A percentile compares a stretch with the other conserved stretches of the same genome.
phyloP scores from a whole-genome alignment of 768 basidiomycete genomes.

The Termitomyces sp. region DNA sequence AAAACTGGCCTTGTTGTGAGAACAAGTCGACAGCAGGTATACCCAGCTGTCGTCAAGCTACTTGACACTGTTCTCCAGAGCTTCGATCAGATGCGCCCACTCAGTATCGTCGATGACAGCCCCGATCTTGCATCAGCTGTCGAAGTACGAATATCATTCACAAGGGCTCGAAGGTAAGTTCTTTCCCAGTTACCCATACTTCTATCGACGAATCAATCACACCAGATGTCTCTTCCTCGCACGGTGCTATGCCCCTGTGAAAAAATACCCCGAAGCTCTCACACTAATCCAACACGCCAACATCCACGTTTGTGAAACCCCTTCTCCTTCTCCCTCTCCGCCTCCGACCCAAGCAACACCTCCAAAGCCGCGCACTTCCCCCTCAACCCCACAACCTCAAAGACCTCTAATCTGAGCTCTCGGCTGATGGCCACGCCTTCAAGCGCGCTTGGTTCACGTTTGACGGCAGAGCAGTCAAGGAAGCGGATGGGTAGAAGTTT shows the following conservation, averaged over 20 bases:
- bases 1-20: slow-evolving; percentile 34
- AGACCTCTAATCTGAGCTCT: slow-evolving; percentile 51
- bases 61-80: slow-evolving; percentile 86
- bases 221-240: slow-evolving; percentile 74
- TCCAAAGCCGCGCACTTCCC: slow-evolving; percentile 53
- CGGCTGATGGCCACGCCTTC: slow-evolving; percentile 44
- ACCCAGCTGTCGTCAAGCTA: slow-evolving; percentile 84
- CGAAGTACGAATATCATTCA: slow-evolving; percentile 72
- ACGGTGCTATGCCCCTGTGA: slow-evolving; percentile 66
- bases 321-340: slow-evolving; percentile 48
- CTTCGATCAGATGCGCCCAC: slow-evolving; percentile 76
- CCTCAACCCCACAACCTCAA: slow-evolving; percentile 43
- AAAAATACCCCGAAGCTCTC: slow-evolving; percentile 72
- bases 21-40: slow-evolving; percentile 70
- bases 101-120: slow-evolving; percentile 86
- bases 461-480: slow-evolving; percentile 62
- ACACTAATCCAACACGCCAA: slow-evolving; percentile 68
- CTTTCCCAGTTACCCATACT: slow-evolving; percentile 2
- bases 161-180: slow-evolving; percentile 68
- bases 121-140: slow-evolving; percentile 78
- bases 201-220: background rate
- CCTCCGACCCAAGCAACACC: slow-evolving; percentile 44
- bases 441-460: slow-evolving; percentile 79
- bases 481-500: slow-evolving; percentile 42
- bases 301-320: slow-evolving; percentile 74